A percentile compares a stretch with the other conserved stretches of the same genome.
These are phyloP conservation scores for Phanerochaete carnosa DNA, from an alignment of 768 basidiomycete genomes.

Conservation along the genomic window DNA sequence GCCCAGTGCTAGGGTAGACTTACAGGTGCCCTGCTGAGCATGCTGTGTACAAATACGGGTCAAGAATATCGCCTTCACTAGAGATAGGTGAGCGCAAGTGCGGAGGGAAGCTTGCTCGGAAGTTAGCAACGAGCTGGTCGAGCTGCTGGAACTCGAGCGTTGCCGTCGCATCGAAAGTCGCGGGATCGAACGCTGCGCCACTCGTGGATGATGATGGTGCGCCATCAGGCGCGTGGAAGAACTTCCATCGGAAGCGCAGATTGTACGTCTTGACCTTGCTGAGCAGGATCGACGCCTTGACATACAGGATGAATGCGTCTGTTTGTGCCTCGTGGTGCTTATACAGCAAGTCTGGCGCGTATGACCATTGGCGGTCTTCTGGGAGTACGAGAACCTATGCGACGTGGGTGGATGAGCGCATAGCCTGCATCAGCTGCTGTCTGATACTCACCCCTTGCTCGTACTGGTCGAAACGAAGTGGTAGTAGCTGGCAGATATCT, in stretches of 20 bases:
- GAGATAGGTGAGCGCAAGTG: conserved; percentile 51
- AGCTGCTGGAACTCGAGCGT: conserved; percentile 61
- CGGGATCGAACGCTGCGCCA: conserved; percentile 10
- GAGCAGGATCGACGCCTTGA: conserved; percentile 63
- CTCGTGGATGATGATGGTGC: background rate
- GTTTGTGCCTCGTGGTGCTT: conserved; percentile 59
- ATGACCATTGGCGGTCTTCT: conserved; percentile 61
- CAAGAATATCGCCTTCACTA: conserved; percentile 39
- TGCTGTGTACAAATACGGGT: conserved; percentile 51
- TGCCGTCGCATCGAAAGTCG: conserved; percentile 47
- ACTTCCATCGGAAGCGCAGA: conserved; percentile 55
- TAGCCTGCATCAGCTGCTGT: no score
- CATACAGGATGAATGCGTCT: conserved; percentile 66
- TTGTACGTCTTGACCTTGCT: conserved; percentile 62
- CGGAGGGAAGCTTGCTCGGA: conserved; percentile 54
- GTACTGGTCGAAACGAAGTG: conserved; percentile 55
- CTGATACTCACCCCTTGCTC: conserved; percentile 48
- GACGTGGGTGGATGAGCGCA: conserved; percentile 27
- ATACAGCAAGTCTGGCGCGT: conserved; percentile 54
- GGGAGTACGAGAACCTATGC: conserved; percentile 29
- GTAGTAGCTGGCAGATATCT: conserved; percentile 66
- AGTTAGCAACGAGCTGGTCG: conserved; percentile 51
- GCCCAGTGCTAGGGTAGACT: no score
- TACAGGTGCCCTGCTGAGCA: conserved; percentile 27
- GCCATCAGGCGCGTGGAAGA: conserved; percentile 30